phyloP scores from a whole-genome alignment of 768 basidiomycete genomes.

The Boletellus ananiceps region DNA sequence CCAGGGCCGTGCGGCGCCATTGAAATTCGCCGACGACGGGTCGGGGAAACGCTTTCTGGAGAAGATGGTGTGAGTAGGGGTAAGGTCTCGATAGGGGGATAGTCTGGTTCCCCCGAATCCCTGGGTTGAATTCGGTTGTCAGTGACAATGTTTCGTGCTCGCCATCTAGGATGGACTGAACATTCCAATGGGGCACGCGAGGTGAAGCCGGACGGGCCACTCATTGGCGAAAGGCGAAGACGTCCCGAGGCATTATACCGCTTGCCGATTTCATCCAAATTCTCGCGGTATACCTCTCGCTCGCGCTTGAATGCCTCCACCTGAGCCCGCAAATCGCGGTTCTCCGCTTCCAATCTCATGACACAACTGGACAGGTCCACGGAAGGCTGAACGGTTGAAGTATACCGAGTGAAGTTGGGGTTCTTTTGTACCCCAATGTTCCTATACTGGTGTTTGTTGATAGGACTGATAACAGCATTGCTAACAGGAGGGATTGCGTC shows the following conservation, averaged over 20 bases:
- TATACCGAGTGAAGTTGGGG: conserved; percentile 18
- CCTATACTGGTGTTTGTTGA: conserved; percentile 11
- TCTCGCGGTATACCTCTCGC: conserved; percentile 4
- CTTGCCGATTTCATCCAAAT: conserved; percentile 10
- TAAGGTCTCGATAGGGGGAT: conserved; percentile 18
- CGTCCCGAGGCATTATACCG: conserved; percentile 1
- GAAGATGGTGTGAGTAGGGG: conserved; percentile 7
- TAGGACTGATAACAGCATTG: background rate
- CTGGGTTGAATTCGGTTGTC: background rate
- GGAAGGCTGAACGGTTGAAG: background rate
- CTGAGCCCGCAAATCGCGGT: conserved; percentile 7
- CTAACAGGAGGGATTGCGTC: conserved; percentile 2
- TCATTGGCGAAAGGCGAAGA: background rate
- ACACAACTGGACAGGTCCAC: conserved; percentile 12
- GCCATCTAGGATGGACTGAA: conserved; percentile 19
- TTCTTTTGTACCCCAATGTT: conserved; percentile 23
- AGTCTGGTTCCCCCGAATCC: conserved; percentile 3
- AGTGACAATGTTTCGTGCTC: background rate
- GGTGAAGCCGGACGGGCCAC: background rate
- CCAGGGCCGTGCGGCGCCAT: conserved; percentile 7
- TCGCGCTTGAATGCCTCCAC: conserved; percentile 8
- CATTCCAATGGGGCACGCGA: background rate
- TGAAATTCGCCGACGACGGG: conserved; percentile 6
- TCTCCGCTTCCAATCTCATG: conserved; percentile 16
- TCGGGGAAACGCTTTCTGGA: conserved; percentile 1